These are phyloP conservation scores for Pythium guiyangense DNA, from an alignment of 352 stramenopile genomes.

Conservation along the genomic window DNA sequence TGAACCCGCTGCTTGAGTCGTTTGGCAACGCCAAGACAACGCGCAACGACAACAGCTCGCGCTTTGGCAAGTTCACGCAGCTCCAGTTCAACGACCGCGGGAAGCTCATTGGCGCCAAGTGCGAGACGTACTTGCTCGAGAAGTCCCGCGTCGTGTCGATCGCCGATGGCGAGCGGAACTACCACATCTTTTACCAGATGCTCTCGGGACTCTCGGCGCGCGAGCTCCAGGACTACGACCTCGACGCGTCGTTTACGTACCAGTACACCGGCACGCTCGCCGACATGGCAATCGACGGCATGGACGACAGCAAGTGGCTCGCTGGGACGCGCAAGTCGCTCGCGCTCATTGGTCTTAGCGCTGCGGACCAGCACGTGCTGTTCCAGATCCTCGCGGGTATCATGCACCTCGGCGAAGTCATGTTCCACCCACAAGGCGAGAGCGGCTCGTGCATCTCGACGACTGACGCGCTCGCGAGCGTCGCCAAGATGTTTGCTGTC, in stretches of 20 bases:
- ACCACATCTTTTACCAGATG: slow-evolving; percentile 98
- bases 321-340: slow-evolving; percentile 72
- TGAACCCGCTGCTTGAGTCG: slow-evolving; percentile 90
- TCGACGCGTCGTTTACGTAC: slow-evolving; percentile 65
- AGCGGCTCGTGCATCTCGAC: slow-evolving; percentile 71
- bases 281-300: slow-evolving; percentile 80
- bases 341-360: slow-evolving; percentile 70
- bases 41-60: slow-evolving; percentile 90
- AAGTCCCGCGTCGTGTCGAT: slow-evolving; percentile 95
- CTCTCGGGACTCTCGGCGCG: slow-evolving; percentile 51
- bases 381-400: slow-evolving; percentile 88
- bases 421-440: slow-evolving; percentile 80
- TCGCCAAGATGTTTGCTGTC: slow-evolving; percentile 90
- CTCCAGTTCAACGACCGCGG: slow-evolving; percentile 81
- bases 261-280: slow-evolving; percentile 67
- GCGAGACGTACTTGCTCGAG: slow-evolving; percentile 95
- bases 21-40: slow-evolving; percentile 95
- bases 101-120: slow-evolving; percentile 83
- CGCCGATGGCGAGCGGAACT: slow-evolving; percentile 95
- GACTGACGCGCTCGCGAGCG: slow-evolving; percentile 49
- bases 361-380: slow-evolving; percentile 55
- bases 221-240: slow-evolving; percentile 54
- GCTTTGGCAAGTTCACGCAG: slow-evolving; percentile 90
- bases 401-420: slow-evolving; percentile 95
- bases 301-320: slow-evolving; percentile 86